Percentiles rank a stretch among this genome's conserved stretches.
Evolutionary conservation across 768 basidiomycete genomes (phyloP).

Genomic region (Amanita pseudoporphyria): DNA sequence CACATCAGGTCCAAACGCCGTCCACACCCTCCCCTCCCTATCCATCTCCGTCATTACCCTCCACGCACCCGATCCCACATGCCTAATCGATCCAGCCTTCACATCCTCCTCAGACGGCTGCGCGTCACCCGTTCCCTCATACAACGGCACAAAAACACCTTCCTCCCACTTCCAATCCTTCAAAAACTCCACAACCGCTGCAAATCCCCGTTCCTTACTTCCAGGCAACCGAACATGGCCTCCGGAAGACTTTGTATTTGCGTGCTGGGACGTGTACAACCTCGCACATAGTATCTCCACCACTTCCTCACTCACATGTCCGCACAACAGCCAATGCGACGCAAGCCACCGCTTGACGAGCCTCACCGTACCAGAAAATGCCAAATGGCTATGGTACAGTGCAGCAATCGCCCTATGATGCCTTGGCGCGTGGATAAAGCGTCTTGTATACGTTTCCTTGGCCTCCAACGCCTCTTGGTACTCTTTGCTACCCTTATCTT

Average conservation of each 20-base stretch:
- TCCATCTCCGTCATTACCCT: constrained; percentile 73
- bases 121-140: constrained; percentile 22
- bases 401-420: constrained; percentile 82
- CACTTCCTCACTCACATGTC: constrained; percentile 67
- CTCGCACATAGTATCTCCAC: constrained; percentile 80
- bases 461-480: constrained; percentile 48
- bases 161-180: constrained; percentile 80
- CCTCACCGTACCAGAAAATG: constrained; percentile 79
- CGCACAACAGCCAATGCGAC: constrained; percentile 75
- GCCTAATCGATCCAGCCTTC: not conserved
- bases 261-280: constrained; percentile 43
- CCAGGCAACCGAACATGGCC: constrained; percentile 43
- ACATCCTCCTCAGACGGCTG: no score
- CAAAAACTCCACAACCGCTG: constrained; percentile 60
- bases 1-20: constrained; percentile 48
- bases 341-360: constrained; percentile 91
- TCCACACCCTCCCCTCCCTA: constrained; percentile 69
- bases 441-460: constrained; percentile 49
- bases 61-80: constrained; percentile 45
- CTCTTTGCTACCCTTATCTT: constrained; percentile 33
- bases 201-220: constrained; percentile 77
- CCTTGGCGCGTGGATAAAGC: constrained; percentile 70
- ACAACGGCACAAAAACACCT: constrained; percentile 68
- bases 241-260: not conserved
- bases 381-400: constrained; percentile 67